A percentile compares a stretch with the other conserved stretches of the same genome.
Conservation (phyloP, 2,329 filamentous ascomycete species). For the Emmonsiellopsis sp. region DNA sequence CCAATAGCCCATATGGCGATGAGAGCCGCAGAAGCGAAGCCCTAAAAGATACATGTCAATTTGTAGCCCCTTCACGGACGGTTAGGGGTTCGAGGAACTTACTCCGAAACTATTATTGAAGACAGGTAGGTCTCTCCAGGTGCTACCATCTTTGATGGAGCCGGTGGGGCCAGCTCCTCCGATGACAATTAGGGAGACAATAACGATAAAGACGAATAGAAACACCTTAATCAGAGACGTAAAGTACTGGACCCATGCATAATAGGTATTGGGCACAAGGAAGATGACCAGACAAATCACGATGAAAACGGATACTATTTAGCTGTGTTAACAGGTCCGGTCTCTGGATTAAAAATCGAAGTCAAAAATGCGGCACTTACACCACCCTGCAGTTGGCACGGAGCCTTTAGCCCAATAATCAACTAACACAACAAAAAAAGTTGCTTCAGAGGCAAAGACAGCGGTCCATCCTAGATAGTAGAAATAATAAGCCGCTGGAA, state of each 20-base stretch:
- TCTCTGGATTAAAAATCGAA: neutral
- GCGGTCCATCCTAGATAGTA: neutral
- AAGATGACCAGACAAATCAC: neutral
- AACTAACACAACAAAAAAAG: neutral
- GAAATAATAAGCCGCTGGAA: neutral
- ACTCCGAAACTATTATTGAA: neutral
- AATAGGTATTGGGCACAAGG: neutral
- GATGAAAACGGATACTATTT: neutral
- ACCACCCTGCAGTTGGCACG: neutral
- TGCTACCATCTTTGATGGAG: neutral
- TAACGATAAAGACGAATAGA: neutral
- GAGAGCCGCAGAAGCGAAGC: neutral
- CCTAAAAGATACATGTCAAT: neutral
- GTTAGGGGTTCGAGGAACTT: neutral
- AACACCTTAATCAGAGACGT: neutral
- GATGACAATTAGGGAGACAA: neutral
- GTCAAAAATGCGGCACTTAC: neutral
- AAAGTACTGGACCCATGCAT: neutral
- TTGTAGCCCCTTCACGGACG: neutral
- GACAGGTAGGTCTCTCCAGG: neutral
- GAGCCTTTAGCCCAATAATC: neutral
- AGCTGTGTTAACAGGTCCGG: neutral
- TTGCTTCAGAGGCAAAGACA: neutral
- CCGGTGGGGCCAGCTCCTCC: neutral
- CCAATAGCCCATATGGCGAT: neutral